Evolutionary conservation across 2,329 filamentous ascomycete genomes (phyloP).

Genomic region (Cladosporium velox): DNA sequence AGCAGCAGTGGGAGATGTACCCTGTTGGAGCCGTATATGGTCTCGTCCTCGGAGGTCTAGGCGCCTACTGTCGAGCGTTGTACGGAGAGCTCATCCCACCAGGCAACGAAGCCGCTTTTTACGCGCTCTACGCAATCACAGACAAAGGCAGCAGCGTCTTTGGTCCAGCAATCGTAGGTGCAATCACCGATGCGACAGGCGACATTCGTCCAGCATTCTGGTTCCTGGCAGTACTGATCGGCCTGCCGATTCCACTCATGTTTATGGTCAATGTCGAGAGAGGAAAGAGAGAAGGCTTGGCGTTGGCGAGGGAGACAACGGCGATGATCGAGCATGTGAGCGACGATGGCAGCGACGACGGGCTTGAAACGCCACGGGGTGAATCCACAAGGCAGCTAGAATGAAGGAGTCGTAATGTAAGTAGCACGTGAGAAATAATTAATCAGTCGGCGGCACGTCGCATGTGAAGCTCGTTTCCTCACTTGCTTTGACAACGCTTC

Average conservation of each 20-base stretch:
- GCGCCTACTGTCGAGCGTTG: slow-evolving; percentile 86
- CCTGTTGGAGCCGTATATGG: slow-evolving; percentile 88
- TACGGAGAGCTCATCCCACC: slow-evolving; percentile 93
- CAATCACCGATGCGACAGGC: slow-evolving; percentile 74
- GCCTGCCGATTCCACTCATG: slow-evolving; percentile 80
- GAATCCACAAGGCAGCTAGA: neutral
- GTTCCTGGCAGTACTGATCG: slow-evolving; percentile 84
- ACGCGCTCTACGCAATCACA: slow-evolving; percentile 93
- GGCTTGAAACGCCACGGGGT: neutral
- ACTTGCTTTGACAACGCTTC: neutral
- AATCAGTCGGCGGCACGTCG: neutral
- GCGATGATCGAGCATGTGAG: slow-evolving; percentile 20
- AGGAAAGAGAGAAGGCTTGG: slow-evolving; percentile 46
- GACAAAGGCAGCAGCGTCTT: slow-evolving; percentile 96
- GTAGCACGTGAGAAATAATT: neutral
- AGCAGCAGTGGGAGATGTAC: slow-evolving; percentile 97
- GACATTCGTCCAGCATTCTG: slow-evolving; percentile 71
- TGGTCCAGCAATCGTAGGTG: slow-evolving; percentile 88
- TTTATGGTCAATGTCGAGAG: slow-evolving; percentile 79
- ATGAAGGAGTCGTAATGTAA: neutral
- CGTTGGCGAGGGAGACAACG: slow-evolving; percentile 34
- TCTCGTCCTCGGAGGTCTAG: slow-evolving; percentile 88
- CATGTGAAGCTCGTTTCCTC: neutral
- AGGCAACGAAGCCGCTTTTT: slow-evolving; percentile 93
- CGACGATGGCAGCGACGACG: neutral